Evolutionary conservation across 2,329 filamentous ascomycete genomes (phyloP), one percentile per base, ranked within the genome.

Genomic region (Bipolaris oryzae): DNA sequence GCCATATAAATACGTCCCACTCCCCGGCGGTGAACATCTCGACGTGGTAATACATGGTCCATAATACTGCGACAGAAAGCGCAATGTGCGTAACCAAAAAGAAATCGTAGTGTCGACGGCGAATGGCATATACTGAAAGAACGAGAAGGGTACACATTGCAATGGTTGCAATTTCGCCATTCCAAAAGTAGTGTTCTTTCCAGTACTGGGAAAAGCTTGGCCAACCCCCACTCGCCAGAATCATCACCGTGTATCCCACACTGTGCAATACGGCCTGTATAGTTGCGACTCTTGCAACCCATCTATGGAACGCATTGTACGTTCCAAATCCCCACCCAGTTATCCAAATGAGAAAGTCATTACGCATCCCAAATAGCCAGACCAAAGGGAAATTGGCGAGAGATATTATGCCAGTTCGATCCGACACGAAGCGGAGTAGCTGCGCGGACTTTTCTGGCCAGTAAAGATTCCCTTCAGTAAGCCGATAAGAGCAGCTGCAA

Each of bases 291-390:
- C 87, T 79, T 0, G 88, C 87, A 3, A 87, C 79, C 80, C 86
- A 87, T 0, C 88, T 84, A 71, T 90, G 88, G 50, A 89, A 89
- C 38, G 85, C 81, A 62, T 85, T 90, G 66, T 86, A 90, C 0
- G 85, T 86, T 1, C 81, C 81, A 69, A 88, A 89, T 10, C 84
- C 85, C 87, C 88, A 90, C 0, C 87, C 87, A 0, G 88, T 90
- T 0, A 86, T 69, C 85, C 85, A 88, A 52, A 89, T 77, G 15
- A 89, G 79, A 0, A 87, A 66, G 49, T 90, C 89, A 59, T 90
- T 91, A 9, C 88, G 79, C 68, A 85, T 84, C 0, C 84, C 85
- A 61, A 90, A 90, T 0, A 90, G 72, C 86, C 87, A 89, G 0
- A 89, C 75, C 2, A 88, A 66, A 0, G 86, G 85, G 6, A 90